A percentile compares a stretch with the other conserved stretches of the same genome.
Evolutionary conservation across 176 grass and related monocot genomes (phyloP).

Genomic region (maize (Zea mays)): DNA sequence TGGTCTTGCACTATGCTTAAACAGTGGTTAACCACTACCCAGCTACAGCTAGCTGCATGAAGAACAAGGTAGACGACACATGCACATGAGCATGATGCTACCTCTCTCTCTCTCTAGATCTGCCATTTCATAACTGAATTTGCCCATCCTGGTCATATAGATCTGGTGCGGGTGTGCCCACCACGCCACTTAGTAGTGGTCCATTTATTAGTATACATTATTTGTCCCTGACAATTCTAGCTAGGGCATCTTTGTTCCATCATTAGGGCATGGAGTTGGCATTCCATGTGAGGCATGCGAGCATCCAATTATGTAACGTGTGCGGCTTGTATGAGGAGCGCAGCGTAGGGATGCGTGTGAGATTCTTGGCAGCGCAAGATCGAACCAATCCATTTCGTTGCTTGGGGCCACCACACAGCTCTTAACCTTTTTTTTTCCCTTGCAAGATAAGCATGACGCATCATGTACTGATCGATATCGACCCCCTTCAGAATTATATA

Average conservation of each 20-base stretch:
- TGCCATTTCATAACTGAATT: conserved; percentile 29
- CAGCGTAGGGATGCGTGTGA: conserved; percentile 59
- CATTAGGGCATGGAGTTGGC: conserved; percentile 58
- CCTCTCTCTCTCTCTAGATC: not conserved
- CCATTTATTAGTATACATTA: not conserved
- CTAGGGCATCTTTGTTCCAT: conserved; percentile 58
- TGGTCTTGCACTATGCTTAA: conserved; percentile 15
- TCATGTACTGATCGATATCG: not conserved
- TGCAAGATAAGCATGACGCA: conserved; percentile 44
- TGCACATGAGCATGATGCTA: conserved; percentile 20
- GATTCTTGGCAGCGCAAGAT: conserved; percentile 52
- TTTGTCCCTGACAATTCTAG: not conserved
- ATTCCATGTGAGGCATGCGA: conserved; percentile 62
- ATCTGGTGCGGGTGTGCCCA: conserved; percentile 33
- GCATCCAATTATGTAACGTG: conserved; percentile 45
- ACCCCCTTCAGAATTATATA: conserved; percentile 3
- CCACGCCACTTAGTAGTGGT: not conserved
- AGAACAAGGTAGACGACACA: conserved; percentile 20
- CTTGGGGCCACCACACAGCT: conserved; percentile 6
- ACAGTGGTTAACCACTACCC: conserved; percentile 17
- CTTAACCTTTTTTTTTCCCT: conserved; percentile 2
- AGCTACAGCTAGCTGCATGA: not conserved
- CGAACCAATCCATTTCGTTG: conserved; percentile 32
- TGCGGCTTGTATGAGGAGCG: conserved; percentile 33
- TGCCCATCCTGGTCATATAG: conserved; percentile 44